Percentiles rank a stretch among this genome's conserved stretches.
Conservation (phyloP, 1,139 yeast genomes). For the Yamadazyma jaroonii region DNA sequence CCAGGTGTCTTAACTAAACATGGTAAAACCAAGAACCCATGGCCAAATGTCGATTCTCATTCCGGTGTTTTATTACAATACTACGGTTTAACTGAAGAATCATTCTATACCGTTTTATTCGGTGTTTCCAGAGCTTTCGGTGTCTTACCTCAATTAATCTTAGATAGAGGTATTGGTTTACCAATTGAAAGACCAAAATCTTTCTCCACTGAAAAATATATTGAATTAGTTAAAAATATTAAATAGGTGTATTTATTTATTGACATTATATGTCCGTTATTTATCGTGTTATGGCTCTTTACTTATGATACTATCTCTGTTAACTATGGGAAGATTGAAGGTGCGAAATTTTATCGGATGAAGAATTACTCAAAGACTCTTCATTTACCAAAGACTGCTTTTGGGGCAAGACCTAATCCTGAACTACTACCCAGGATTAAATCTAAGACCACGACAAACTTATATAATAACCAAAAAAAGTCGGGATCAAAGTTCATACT, state of each 20-base stretch:
- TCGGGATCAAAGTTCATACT: constrained; percentile 48
- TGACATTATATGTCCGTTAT: constrained; percentile 6
- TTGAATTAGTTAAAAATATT: constrained; percentile 56
- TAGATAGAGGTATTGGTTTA: constrained; percentile 93
- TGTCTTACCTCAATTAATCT: constrained; percentile 93
- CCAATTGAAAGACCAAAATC: constrained; percentile 99
- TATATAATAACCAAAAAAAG: not conserved
- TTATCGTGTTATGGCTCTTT: too few relatives aligned
- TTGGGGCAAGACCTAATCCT: constrained; percentile 18
- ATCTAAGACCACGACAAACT: not conserved
- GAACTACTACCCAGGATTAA: not conserved
- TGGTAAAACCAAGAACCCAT: constrained; percentile 98
- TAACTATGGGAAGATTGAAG: too few relatives aligned
- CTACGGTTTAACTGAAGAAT: constrained; percentile 93
- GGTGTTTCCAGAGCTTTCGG: constrained; percentile 99
- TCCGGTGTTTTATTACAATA: constrained; percentile 96
- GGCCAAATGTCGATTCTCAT: constrained; percentile 98
- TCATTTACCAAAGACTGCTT: constrained; percentile 38
- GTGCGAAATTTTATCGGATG: not conserved
- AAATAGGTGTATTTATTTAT: constrained; percentile 11
- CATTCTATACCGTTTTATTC: constrained; percentile 95
- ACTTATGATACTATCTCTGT: not conserved
- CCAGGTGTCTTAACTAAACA: constrained; percentile 93
- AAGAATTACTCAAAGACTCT: constrained; percentile 31
- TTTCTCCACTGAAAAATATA: constrained; percentile 73